Percentiles rank a stretch among this genome's conserved stretches.
phyloP scores from a whole-genome alignment of 768 basidiomycete genomes.

The Cubamyces sp. region DNA sequence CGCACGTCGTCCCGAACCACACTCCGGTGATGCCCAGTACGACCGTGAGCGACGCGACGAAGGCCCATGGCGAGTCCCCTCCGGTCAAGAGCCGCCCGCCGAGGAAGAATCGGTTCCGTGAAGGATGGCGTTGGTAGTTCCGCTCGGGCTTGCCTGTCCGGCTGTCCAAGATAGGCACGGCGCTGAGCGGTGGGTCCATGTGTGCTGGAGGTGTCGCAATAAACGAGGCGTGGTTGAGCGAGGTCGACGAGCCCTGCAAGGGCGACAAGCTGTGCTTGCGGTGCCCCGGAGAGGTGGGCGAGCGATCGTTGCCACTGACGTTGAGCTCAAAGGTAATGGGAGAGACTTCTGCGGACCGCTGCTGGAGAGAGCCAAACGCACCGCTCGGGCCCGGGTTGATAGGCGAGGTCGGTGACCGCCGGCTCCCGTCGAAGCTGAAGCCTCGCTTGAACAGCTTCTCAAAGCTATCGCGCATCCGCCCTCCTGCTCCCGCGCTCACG shows the following conservation, averaged over 20 bases:
- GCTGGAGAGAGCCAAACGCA: conserved; percentile 25
- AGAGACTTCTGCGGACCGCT: conserved; percentile 24
- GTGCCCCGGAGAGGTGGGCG: conserved; percentile 25
- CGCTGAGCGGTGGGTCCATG: conserved; percentile 39
- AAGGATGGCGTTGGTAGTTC: conserved; percentile 68
- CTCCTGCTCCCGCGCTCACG: conserved; percentile 36
- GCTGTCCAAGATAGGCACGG: conserved; percentile 36
- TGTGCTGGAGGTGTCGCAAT: conserved; percentile 37
- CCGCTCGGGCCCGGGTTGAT: conserved; percentile 23
- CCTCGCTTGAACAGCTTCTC: conserved; percentile 61
- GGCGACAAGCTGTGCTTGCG: conserved; percentile 29
- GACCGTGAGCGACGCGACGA: conserved; percentile 64
- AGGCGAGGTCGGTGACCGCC: conserved; percentile 30
- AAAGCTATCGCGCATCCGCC: conserved; percentile 59
- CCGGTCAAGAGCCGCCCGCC: conserved; percentile 77
- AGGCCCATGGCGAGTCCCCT: conserved; percentile 85
- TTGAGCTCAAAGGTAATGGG: conserved; percentile 35
- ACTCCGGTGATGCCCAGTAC: conserved; percentile 70
- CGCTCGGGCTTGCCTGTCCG: conserved; percentile 49
- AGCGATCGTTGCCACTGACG: conserved; percentile 26
- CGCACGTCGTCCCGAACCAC: conserved; percentile 88
- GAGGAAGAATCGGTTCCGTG: conserved; percentile 77
- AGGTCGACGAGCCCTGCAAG: conserved; percentile 27
- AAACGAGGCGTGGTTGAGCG: conserved; percentile 28
- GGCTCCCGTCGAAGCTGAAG: conserved; percentile 42